Evolutionary conservation across 2,329 filamentous ascomycete species (phyloP), one percentile per base, ranked within the genome.

Genomic region (Diplocarpon mali): DNA sequence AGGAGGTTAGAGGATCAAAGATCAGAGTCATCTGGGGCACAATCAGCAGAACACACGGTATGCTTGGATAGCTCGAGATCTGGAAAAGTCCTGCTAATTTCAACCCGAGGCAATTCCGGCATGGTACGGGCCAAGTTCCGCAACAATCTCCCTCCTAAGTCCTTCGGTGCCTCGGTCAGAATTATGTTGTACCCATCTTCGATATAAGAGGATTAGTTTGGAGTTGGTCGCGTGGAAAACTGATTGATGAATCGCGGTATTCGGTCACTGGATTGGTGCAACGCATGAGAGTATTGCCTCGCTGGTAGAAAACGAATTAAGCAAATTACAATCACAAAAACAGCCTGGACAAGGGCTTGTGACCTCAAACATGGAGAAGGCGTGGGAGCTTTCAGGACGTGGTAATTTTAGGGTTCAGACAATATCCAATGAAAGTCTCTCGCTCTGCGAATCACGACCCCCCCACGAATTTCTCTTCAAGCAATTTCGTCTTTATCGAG

Each of bases 1-100:
- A 82, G 73, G 87, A 95, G 77, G 78, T 95, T 66, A 85, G 90
- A 65, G 92, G 92, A 68, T 90, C 88, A 69, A 96, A 96, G 83
- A 93, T 96, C 74, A 82, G 90, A 67, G 84, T 96, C 62, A 95
- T 96, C 76, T 96, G 89, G 88, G 90, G 90, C 76, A 95, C 95
- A 78, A 83, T 96, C 68, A 94, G 87, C 68, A 78, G 88, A 67
- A 83, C 88, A 68, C 90, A 96, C 74, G 90, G 85, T 90, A 85
- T 62, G 72, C 68, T 43, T 38, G 13, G 12, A 30, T 15, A 9
- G 32, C 17, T 35, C 12, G 14, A 15, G n/a, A 13, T 10, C 17
- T n/a, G 14, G 32, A n/a, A 38, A 35, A 34, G 16, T 14, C 11
- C 27, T 28, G 47, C 47, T 54, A 41, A 57, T 47, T 39, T 16